Evolutionary conservation across 108 stramenopile genomes (phyloP).

Genomic region (Cyclotella cryptica): DNA sequence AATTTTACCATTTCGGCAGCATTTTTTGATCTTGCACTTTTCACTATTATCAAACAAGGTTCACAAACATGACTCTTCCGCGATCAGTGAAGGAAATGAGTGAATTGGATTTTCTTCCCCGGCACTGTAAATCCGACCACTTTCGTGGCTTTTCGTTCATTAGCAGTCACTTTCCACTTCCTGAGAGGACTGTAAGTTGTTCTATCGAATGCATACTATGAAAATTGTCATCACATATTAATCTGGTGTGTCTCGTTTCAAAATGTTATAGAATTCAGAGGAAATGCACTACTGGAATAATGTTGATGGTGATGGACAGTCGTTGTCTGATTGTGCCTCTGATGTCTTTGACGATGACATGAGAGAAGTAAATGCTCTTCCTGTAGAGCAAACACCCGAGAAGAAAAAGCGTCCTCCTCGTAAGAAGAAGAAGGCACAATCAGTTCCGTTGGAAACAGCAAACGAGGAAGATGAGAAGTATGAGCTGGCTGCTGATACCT

Average conservation of each 20-base stretch:
- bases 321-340: constrained; percentile 83
- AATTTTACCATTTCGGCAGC: background rate
- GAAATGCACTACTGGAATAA: constrained; percentile 85
- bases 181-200: constrained; percentile 59
- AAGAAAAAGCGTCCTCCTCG: constrained; percentile 85
- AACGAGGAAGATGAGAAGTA: constrained; percentile 40
- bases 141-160: constrained; percentile 93
- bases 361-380: constrained; percentile 25
- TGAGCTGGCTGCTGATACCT: background rate
- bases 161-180: constrained; percentile 77
- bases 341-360: constrained; percentile 55
- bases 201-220: background rate
- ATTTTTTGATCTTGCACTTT: background rate
- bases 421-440: constrained; percentile 77
- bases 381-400: constrained; percentile 41
- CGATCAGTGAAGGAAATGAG: constrained; percentile 83
- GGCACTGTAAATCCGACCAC: constrained; percentile 66
- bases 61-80: constrained; percentile 82
- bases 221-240: background rate
- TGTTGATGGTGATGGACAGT: constrained; percentile 78
- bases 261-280: constrained; percentile 40
- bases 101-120: constrained; percentile 56
- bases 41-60: constrained; percentile 27
- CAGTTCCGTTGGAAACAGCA: constrained; percentile 45
- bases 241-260: background rate